Conservation (phyloP, 2,329 filamentous ascomycete species). For the Chalaropsis thielavioides region DNA sequence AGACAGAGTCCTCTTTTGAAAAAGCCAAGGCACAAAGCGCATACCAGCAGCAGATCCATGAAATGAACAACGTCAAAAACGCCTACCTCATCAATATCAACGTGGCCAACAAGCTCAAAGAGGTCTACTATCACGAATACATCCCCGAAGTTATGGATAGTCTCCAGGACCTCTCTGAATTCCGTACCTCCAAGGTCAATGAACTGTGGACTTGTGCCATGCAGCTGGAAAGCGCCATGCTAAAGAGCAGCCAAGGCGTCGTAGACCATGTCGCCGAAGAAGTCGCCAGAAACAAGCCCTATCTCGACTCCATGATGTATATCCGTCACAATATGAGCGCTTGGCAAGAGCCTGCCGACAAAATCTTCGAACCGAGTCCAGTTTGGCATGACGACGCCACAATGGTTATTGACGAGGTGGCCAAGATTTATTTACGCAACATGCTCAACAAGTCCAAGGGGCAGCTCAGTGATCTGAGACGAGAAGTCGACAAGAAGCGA, state of each 20-base stretch:
- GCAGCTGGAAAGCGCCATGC: slow-evolving; percentile 62
- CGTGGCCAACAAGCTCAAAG: slow-evolving; percentile 94
- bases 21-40: slow-evolving; percentile 81
- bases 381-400: slow-evolving; percentile 89
- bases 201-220: slow-evolving; percentile 70
- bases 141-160: slow-evolving; percentile 87
- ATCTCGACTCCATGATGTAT: slow-evolving; percentile 96
- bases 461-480: slow-evolving; percentile 62
- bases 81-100: slow-evolving; percentile 95
- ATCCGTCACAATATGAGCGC: slow-evolving; percentile 73
- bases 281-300: slow-evolving; percentile 74
- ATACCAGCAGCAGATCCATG: slow-evolving; percentile 80
- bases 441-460: slow-evolving; percentile 80
- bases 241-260: slow-evolving; percentile 57
- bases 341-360: slow-evolving; percentile 74
- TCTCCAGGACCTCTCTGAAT: slow-evolving; percentile 85
- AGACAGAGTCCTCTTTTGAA: slow-evolving; percentile 86
- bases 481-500: slow-evolving; percentile 73
- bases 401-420: slow-evolving; percentile 74
- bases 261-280: slow-evolving; percentile 62
- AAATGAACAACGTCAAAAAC: slow-evolving; percentile 98
- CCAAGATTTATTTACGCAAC: slow-evolving; percentile 84
- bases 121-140: slow-evolving; percentile 94
- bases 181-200: slow-evolving; percentile 71
- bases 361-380: slow-evolving; percentile 82